A percentile compares a stretch with the other conserved stretches of the same genome.
phyloP scores from a whole-genome alignment of 2,329 filamentous ascomycete species.

The Aspergillus eucalypticola region DNA sequence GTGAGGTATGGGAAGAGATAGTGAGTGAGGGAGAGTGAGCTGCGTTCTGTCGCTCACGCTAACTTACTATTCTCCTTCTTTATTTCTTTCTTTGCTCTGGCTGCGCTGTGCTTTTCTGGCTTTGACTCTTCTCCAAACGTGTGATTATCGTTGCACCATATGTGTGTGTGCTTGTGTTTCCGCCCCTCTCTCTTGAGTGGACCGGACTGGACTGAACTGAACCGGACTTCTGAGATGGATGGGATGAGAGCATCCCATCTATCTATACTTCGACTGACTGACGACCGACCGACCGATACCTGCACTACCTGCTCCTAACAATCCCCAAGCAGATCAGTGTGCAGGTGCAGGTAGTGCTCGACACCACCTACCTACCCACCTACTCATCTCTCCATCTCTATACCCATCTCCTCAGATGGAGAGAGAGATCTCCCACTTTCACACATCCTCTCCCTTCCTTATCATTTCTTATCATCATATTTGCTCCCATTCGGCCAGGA shows the following conservation, averaged over 20 bases:
- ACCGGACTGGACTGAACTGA: not conserved
- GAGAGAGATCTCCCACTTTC: too few relatives aligned
- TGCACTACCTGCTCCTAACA: not conserved
- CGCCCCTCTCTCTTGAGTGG: not conserved
- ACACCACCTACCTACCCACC: not conserved
- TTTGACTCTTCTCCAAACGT: constrained; percentile 8
- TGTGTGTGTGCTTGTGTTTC: not conserved
- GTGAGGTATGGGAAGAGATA: not conserved
- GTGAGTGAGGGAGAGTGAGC: not conserved
- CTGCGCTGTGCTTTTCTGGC: not conserved
- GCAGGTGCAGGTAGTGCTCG: not conserved
- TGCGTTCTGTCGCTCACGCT: not conserved
- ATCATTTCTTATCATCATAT: too few relatives aligned
- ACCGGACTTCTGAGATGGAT: not conserved
- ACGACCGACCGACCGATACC: not conserved
- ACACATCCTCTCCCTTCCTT: too few relatives aligned
- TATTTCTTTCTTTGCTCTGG: not conserved
- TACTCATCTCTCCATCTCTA: not conserved
- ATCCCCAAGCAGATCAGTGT: not conserved
- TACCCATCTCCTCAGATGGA: not conserved
- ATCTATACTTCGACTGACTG: not conserved
- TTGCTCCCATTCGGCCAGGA: too few relatives aligned
- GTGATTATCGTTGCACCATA: not conserved
- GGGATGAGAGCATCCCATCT: not conserved
- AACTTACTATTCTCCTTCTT: too few relatives aligned